These are phyloP conservation scores for Brasenia schreberi DNA, from an alignment of 164 flowering plant genomes.

Conservation along the genomic window DNA sequence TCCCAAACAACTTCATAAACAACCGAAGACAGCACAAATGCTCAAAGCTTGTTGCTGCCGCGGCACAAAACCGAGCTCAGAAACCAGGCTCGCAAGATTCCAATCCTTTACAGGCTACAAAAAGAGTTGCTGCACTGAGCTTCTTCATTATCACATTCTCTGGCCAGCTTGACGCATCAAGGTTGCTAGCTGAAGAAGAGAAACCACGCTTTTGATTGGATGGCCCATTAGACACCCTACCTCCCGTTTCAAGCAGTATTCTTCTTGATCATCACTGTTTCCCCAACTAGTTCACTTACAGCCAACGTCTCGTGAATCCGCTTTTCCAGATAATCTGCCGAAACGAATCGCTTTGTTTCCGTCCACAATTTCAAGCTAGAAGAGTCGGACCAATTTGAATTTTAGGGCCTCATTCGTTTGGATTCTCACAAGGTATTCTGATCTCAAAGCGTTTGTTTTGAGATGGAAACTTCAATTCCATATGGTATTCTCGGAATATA, in stretches of 20 bases:
- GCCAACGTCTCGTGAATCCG: not conserved
- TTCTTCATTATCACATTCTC: slow-evolving; percentile 36
- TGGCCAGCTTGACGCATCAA: slow-evolving; percentile 11
- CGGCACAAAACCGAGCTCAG: slow-evolving; percentile 1
- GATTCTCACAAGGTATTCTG: not conserved
- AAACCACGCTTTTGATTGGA: slow-evolving; percentile 39
- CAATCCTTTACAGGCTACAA: slow-evolving; percentile 8
- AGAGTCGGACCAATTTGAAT: not conserved
- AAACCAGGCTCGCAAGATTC: not conserved
- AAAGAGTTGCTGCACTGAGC: slow-evolving; percentile 50
- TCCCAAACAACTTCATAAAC: not conserved
- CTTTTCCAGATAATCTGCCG: not conserved
- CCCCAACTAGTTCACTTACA: not conserved
- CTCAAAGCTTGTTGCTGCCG: not conserved
- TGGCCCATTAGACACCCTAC: slow-evolving; percentile 43
- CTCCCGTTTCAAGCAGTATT: slow-evolving; percentile 44
- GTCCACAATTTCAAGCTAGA: no score
- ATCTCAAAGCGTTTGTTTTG: not conserved
- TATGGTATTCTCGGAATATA: not conserved
- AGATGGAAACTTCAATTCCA: not conserved
- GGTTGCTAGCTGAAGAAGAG: slow-evolving; percentile 41
- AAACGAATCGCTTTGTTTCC: not conserved
- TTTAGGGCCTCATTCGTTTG: not conserved
- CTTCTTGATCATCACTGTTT: not conserved
- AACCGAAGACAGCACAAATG: not conserved